Conservation (phyloP, 2,329 filamentous ascomycete genomes). For the Aureobasidium sp. region DNA sequence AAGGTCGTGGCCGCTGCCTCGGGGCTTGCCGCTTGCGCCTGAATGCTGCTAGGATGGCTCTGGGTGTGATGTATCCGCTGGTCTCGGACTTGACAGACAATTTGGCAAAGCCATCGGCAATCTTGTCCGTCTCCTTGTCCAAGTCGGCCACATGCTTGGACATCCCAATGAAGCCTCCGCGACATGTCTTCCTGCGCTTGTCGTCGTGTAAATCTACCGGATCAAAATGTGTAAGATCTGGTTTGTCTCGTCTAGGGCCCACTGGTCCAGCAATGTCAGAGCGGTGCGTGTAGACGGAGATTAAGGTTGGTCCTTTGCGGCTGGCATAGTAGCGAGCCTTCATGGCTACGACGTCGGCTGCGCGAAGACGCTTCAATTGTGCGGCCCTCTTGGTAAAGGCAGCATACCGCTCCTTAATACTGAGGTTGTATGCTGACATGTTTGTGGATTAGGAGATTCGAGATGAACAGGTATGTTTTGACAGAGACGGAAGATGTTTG, state of each 20-base stretch:
- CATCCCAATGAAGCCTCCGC: no score
- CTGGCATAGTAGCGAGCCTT: neutral
- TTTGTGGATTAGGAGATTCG: neutral
- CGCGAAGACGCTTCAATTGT: neutral
- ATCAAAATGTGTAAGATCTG: neutral
- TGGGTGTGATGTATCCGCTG: neutral
- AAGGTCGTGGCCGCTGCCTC: no score
- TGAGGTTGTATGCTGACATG: neutral
- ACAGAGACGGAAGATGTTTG: neutral
- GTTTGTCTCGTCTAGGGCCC: no score
- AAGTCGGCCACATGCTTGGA: neutral
- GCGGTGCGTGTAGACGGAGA: neutral
- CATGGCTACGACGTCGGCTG: neutral
- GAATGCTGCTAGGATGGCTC: no score
- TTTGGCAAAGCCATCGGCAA: neutral
- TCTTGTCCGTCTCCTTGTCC: no score
- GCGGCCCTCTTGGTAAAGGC: neutral
- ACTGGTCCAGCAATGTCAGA: neutral
- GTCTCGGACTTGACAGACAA: neutral
- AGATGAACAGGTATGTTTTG: neutral
- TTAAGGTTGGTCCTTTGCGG: neutral
- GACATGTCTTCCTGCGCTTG: neutral
- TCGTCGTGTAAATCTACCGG: neutral
- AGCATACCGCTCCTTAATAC: neutral
- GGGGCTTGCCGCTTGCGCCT: no score